phyloP scores from a whole-genome alignment of 768 basidiomycete genomes.

The Russula compacta region DNA sequence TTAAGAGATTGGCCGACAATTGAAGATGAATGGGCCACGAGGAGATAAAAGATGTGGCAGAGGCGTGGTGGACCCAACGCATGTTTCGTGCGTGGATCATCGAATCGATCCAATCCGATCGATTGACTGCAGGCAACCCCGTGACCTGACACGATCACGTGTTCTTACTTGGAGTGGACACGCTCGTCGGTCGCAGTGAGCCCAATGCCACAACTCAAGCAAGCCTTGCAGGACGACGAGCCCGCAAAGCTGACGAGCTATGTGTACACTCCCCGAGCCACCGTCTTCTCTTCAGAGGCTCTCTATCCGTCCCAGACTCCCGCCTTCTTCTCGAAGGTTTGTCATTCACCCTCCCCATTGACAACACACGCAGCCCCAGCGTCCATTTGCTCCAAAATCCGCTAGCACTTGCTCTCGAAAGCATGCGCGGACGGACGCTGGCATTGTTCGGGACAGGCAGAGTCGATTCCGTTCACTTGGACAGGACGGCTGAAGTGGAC shows the following conservation, averaged over 20 bases:
- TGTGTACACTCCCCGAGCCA: constrained; percentile 29
- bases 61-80: not conserved
- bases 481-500: constrained; percentile 43
- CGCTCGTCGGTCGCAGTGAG: not conserved
- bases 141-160: not conserved
- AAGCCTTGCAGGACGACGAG: constrained; percentile 7
- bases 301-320: constrained; percentile 66
- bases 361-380: constrained; percentile 19
- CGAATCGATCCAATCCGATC: not conserved
- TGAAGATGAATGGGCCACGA: not conserved
- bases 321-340: constrained; percentile 63
- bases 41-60: not conserved
- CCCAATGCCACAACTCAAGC: not conserved
- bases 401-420: constrained; percentile 64
- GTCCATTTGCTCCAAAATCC: constrained; percentile 50
- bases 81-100: constrained; percentile 14
- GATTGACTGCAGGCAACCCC: not conserved
- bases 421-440: constrained; percentile 65
- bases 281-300: constrained; percentile 68
- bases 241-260: constrained; percentile 12
- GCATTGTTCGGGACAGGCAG: constrained; percentile 46
- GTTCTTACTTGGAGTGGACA: not conserved
- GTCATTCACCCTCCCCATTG: constrained; percentile 50
- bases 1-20: constrained; percentile 6
- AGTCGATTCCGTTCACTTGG: constrained; percentile 49